These are phyloP conservation scores for Suhomyces pyralidae DNA, from an alignment of 805 yeast genomes.

Conservation along the genomic window DNA sequence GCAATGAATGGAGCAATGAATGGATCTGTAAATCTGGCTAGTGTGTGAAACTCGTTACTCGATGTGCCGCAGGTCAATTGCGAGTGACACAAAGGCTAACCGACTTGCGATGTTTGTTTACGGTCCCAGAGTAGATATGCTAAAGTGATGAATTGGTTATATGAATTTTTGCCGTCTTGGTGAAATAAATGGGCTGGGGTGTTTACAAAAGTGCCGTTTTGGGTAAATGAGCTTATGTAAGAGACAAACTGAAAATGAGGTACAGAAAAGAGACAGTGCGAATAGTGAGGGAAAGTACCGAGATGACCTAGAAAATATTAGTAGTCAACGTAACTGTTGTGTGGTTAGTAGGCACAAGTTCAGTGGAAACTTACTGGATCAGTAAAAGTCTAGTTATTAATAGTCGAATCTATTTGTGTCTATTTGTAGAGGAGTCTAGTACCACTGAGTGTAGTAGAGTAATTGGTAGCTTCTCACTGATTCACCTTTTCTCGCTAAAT, in stretches of 20 bases:
- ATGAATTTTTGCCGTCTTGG: neutral
- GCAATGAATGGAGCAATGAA: neutral
- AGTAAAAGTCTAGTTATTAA: too few species aligned
- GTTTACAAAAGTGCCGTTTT: constrained; percentile 1
- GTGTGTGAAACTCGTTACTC: neutral
- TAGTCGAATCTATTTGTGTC: too few species aligned
- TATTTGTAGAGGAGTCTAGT: too few species aligned
- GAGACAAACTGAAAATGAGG: neutral
- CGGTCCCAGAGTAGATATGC: neutral
- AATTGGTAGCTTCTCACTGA: neutral
- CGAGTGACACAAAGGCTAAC: constrained; percentile 3
- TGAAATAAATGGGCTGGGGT: neutral
- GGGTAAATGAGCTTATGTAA: neutral
- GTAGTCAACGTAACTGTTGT: neutral
- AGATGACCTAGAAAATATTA: neutral
- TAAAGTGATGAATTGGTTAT: neutral
- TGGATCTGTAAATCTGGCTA: neutral
- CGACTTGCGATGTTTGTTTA: constrained; percentile 4
- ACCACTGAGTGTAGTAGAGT: too few species aligned
- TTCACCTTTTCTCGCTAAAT: neutral
- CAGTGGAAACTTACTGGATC: too few species aligned
- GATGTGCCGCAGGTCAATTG: neutral
- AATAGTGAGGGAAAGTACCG: neutral
- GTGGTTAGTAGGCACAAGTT: neutral
- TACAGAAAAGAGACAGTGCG: neutral